A percentile compares a stretch with the other conserved stretches of the same genome.
These are phyloP conservation scores for Globisporangium heterothallicum DNA, from an alignment of 352 stramenopile genomes.

Conservation along the genomic window DNA sequence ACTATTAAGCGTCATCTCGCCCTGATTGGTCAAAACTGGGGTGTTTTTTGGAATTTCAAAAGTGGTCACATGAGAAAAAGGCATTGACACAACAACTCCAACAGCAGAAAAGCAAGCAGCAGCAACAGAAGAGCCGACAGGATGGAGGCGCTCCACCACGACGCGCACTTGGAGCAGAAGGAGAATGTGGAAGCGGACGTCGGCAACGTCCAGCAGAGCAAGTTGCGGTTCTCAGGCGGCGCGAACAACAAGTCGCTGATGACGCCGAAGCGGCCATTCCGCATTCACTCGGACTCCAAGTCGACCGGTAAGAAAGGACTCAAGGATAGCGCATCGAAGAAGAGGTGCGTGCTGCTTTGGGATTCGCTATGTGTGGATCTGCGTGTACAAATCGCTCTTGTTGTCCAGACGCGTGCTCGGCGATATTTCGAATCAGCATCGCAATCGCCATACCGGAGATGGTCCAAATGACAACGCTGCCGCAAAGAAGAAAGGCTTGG, in stretches of 20 bases:
- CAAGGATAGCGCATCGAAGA: conserved; percentile 34
- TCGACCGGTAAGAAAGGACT: conserved; percentile 27
- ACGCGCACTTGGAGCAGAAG: conserved; percentile 43
- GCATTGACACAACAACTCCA: too few relatives aligned
- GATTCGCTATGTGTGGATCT: neutral
- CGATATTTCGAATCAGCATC: conserved; percentile 78
- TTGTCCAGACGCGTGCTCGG: conserved; percentile 46
- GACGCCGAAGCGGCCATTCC: conserved; percentile 29
- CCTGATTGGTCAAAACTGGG: conserved; percentile 21
- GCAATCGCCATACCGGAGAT: conserved; percentile 19
- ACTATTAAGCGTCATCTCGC: neutral
- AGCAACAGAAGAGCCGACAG: conserved; percentile 2
- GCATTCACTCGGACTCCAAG: conserved; percentile 38
- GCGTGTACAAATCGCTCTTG: neutral
- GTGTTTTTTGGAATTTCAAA: conserved; percentile 34
- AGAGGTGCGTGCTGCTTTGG: conserved; percentile 23
- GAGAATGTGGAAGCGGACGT: conserved; percentile 56
- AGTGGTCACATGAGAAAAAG: conserved; percentile 1
- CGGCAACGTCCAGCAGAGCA: conserved; percentile 14
- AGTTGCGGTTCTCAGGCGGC: conserved; percentile 13
- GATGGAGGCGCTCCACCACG: conserved; percentile 44
- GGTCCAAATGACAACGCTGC: conserved; percentile 1
- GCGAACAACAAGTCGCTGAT: conserved; percentile 13
- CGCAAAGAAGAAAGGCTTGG: conserved; percentile 22
- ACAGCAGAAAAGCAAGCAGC: conserved; percentile 1